These are phyloP conservation scores for Saposhnikovia divaricata DNA, from an alignment of 129 eudicot species.

Conservation along the genomic window DNA sequence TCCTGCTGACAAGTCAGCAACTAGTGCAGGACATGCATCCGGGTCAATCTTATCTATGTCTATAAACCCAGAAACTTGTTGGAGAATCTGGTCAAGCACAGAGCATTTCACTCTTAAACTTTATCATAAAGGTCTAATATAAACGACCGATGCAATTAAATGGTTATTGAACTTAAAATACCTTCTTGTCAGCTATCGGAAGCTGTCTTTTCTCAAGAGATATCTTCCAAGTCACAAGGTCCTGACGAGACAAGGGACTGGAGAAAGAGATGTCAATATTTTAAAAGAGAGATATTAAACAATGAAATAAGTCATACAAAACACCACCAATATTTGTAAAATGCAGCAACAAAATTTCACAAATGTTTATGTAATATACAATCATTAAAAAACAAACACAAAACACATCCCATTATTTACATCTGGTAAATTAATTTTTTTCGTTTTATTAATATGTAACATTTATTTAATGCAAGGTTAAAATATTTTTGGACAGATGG, in stretches of 20 bases:
- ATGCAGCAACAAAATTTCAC: not conserved
- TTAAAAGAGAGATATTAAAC: not conserved
- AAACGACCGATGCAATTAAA: not conserved
- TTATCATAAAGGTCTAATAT: not conserved
- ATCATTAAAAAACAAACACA: not conserved
- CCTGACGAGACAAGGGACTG: slow-evolving; percentile 96
- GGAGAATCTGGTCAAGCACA: slow-evolving; percentile 42
- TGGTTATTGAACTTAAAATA: slow-evolving; percentile 12
- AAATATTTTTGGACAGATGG: not conserved
- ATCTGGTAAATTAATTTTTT: not conserved
- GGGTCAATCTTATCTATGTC: slow-evolving; percentile 80
- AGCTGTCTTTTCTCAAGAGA: slow-evolving; percentile 81
- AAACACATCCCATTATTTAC: not conserved
- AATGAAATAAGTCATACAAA: not conserved
- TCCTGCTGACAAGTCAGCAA: slow-evolving; percentile 75
- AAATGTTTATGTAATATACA: not conserved
- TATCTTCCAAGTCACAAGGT: slow-evolving; percentile 97
- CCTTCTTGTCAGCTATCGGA: slow-evolving; percentile 77
- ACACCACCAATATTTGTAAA: not conserved
- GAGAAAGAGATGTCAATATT: slow-evolving; percentile 6
- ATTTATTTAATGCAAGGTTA: not conserved
- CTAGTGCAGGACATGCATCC: slow-evolving; percentile 97
- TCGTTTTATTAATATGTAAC: not conserved
- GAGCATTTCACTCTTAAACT: not conserved
- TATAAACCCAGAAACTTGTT: slow-evolving; percentile 81